phyloP scores from a whole-genome alignment of 495 filamentous ascomycete species.

The Bombardia bombarda region DNA sequence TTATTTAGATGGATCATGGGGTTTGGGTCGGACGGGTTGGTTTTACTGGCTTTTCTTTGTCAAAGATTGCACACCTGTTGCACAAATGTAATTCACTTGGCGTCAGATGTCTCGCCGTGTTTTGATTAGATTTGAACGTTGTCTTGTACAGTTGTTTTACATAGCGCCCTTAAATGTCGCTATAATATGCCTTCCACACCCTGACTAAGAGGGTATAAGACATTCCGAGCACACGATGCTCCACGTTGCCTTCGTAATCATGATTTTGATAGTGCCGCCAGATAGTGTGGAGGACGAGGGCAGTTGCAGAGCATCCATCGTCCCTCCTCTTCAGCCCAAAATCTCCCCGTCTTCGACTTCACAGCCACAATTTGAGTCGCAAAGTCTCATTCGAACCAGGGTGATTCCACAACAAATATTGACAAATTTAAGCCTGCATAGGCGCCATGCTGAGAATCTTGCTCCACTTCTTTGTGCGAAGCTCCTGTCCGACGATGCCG shows the following conservation, averaged over 20 bases:
- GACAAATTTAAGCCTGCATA: constrained; percentile 68
- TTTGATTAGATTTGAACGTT: background rate
- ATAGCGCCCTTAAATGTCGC: background rate
- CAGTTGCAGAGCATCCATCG: no score
- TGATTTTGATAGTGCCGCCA: background rate
- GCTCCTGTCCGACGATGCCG: constrained; percentile 78
- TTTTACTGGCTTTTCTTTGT: no score
- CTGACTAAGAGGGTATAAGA: background rate
- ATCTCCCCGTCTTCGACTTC: no score
- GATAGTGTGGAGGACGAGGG: no score
- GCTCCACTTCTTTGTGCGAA: constrained; percentile 86
- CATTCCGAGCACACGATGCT: background rate
- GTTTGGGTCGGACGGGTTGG: background rate
- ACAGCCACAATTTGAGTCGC: no score
- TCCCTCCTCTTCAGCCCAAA: no score
- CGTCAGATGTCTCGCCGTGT: background rate
- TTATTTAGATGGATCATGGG: background rate
- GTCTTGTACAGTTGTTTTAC: background rate
- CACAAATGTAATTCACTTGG: background rate
- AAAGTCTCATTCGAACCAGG: no score
- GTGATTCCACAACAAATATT: no score
- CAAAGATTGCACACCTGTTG: no score
- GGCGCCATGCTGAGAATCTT: constrained; percentile 96
- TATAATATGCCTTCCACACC: background rate
- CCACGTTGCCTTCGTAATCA: background rate